These are phyloP conservation scores for bread wheat (Triticum aestivum) DNA, from an alignment of 176 grass and related monocot genomes.

Conservation along the genomic window DNA sequence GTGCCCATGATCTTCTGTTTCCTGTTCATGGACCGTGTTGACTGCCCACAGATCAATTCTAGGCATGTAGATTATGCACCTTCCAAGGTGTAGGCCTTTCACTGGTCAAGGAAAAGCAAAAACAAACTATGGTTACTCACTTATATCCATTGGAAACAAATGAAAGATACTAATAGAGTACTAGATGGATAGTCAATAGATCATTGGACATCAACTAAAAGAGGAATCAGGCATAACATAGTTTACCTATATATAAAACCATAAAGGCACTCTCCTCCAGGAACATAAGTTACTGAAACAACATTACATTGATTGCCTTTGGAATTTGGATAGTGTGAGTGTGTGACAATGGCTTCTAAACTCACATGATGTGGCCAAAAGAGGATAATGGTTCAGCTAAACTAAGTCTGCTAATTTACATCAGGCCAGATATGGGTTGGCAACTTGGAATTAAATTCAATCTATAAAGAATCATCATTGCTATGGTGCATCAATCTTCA, in stretches of 20 bases:
- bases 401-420: not conserved
- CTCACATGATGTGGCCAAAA: not conserved
- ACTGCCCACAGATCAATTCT: slow-evolving; percentile 96
- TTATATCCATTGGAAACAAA: slow-evolving; percentile 20
- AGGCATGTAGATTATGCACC: slow-evolving; percentile 95
- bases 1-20: slow-evolving; percentile 34
- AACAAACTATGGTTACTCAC: slow-evolving; percentile 25
- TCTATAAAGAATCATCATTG: slow-evolving; percentile 5
- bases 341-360: slow-evolving; percentile 12
- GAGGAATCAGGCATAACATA: not conserved
- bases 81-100: slow-evolving; percentile 72
- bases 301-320: slow-evolving; percentile 6
- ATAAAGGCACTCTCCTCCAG: not conserved
- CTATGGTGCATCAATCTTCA: slow-evolving; percentile 14
- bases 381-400: not conserved
- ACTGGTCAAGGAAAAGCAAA: slow-evolving; percentile 44
- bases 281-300: not conserved
- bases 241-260: not conserved
- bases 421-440: slow-evolving; percentile 10
- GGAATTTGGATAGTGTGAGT: not conserved
- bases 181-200: not conserved
- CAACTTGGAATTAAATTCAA: not conserved
- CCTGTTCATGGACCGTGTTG: slow-evolving; percentile 42
- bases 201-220: slow-evolving; percentile 26
- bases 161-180: slow-evolving; percentile 18